These are phyloP conservation scores for Candida ficus DNA, from an alignment of 805 yeast species.

Conservation along the genomic window DNA sequence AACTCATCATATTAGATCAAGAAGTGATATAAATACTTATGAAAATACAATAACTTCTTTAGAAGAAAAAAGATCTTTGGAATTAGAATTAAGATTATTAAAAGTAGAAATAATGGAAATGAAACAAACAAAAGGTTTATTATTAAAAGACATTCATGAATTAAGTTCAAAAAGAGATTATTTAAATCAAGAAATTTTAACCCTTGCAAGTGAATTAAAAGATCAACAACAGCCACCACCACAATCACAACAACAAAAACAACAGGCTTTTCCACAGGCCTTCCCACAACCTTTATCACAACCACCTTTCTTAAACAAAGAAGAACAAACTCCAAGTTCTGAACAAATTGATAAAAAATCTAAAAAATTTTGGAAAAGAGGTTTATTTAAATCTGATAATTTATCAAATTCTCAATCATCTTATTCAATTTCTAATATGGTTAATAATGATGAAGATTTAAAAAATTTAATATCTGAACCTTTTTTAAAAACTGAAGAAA, in stretches of 20 bases:
- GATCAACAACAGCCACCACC: background rate
- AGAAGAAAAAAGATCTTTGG: constrained; percentile 20
- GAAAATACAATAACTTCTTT: background rate
- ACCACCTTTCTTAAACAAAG: no score
- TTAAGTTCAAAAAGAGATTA: constrained; percentile 42
- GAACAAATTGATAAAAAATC: background rate
- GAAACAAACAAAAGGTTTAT: constrained; percentile 36
- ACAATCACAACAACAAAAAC: no score
- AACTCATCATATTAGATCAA: constrained; percentile 5
- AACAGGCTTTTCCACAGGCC: no score
- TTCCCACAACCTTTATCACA: no score
- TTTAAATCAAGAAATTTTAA: constrained; percentile 41
- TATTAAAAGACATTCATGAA: constrained; percentile 46
- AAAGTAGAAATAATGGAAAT: constrained; percentile 37
- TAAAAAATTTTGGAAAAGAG: constrained; percentile 29
- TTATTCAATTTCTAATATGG: constrained; percentile 15
- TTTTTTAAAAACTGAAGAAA: constrained; percentile 29
- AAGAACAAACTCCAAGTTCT: background rate
- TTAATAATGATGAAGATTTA: constrained; percentile 16
- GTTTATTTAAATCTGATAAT: constrained; percentile 19
- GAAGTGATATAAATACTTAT: constrained; percentile 3
- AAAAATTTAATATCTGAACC: constrained; percentile 32
- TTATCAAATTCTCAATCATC: constrained; percentile 17
- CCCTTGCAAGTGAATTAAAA: constrained; percentile 20
- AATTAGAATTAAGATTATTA: constrained; percentile 35